A percentile compares a stretch with the other conserved stretches of the same genome.
Conservation (phyloP, 129 eudicot species). For the Sambucus nigra region DNA sequence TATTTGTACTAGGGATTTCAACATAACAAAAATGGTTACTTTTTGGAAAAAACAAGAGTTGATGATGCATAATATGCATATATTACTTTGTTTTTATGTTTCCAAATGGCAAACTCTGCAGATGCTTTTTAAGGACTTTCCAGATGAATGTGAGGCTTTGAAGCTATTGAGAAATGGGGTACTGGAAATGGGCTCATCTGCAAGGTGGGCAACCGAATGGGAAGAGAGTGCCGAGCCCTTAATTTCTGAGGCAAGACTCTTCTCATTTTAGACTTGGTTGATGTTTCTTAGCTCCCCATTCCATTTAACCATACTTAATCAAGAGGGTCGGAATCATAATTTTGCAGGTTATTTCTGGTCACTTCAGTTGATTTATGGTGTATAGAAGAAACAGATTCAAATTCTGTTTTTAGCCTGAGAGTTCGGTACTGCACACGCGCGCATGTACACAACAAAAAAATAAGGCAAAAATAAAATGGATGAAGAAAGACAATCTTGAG, state of each 20-base stretch:
- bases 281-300: neutral
- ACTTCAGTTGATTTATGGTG: slow-evolving; percentile 14
- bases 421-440: too few species aligned
- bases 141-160: slow-evolving; percentile 52
- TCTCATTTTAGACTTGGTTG: neutral
- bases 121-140: slow-evolving; percentile 92
- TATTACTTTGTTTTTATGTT: too few species aligned
- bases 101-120: slow-evolving; percentile 15
- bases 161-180: slow-evolving; percentile 47
- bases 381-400: neutral
- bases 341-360: slow-evolving; percentile 53
- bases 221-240: slow-evolving; percentile 84
- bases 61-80: too few species aligned
- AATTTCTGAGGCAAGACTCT: slow-evolving; percentile 53
- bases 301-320: too few species aligned
- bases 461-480: too few species aligned
- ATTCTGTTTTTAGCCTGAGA: neutral
- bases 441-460: too few species aligned
- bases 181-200: slow-evolving; percentile 51
- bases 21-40: too few species aligned
- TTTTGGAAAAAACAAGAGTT: too few species aligned
- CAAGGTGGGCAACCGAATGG: slow-evolving; percentile 86
- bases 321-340: neutral
- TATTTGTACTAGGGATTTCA: too few species aligned
- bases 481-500: too few species aligned